Conservation (phyloP, 202 grass and related monocot genomes). For the Panicum hallii region DNA sequence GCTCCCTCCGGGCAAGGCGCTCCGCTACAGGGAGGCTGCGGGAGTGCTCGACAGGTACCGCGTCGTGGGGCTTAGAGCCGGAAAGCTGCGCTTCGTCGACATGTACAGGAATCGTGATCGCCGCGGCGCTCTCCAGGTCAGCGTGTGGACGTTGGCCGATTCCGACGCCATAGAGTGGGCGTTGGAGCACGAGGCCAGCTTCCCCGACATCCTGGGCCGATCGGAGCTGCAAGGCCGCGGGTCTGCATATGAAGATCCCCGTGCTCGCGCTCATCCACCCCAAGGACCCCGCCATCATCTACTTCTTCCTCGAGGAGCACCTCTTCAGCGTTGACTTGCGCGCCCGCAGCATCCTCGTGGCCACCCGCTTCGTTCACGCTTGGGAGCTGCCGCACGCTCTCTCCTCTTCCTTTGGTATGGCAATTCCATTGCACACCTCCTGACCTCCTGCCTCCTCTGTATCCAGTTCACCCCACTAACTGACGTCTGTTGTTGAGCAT, state of each 20-base stretch:
- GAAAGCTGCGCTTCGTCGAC: constrained; percentile 27
- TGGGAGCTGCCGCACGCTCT: constrained; percentile 26
- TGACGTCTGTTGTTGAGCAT: no score
- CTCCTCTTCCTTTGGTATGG: not conserved
- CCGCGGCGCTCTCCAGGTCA: not conserved
- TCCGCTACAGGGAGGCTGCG: not conserved
- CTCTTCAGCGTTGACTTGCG: constrained; percentile 20
- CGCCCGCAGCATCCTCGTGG: not conserved
- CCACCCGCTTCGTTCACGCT: constrained; percentile 25
- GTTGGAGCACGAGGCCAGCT: not conserved
- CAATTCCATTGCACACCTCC: no score
- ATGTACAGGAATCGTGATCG: not conserved
- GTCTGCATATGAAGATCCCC: not conserved
- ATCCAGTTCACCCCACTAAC: no score
- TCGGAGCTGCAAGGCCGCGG: constrained; percentile 19
- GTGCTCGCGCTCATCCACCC: constrained; percentile 35
- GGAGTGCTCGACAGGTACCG: constrained; percentile 7
- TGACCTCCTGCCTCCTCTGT: no score
- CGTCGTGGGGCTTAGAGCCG: not conserved
- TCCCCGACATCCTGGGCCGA: constrained; percentile 13
- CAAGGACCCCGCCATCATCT: constrained; percentile 22
- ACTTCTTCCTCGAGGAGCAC: constrained; percentile 9
- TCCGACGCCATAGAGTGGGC: not conserved
- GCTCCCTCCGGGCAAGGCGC: not conserved
- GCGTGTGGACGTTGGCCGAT: not conserved